Evolutionary conservation across 1,284 basidiomycete species (phyloP), one percentile per base, ranked within the genome.

Genomic region (Papiliotrema flavescens): DNA sequence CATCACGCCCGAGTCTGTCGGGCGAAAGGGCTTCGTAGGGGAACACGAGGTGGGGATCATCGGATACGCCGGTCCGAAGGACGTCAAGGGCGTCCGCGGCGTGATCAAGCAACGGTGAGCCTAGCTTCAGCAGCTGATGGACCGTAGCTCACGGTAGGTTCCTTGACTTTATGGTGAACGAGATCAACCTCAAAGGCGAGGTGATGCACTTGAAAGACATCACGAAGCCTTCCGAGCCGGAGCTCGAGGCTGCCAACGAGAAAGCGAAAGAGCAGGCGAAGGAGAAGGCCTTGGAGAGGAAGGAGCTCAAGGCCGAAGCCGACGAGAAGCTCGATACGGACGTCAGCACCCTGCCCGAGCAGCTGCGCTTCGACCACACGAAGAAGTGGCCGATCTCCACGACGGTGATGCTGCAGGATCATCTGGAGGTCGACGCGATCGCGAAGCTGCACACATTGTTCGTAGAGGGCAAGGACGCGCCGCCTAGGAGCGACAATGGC

Each of bases 101-200:
- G 93, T 96, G 67, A 95, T 97, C 74, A 97, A 97, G 76, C 92
- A 96, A 77, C 81, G 92, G 92, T 91, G 58, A 57, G 80, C n/a
- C 14, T 62, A 5, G 11, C 36, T 19, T 28, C 19, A 15, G n/a
- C 9, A 46, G n/a, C 36, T 45, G 23, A 15, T 59, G 26, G 15
- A 26, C 15, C 13, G 17, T 6, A 43, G 48, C 53, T 60, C 28
- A 61, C 23, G 28, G 17, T 51, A 95, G 93, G 65, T 96, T 96
- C 73, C 93, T 92, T 37, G 93, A 97, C 76, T 97, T 97, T 71
- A 69, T 96, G 60, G 93, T 97, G 24, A 88, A 83, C 68, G 93
- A 97, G 76, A 86, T 97, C 42, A 85, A 89, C 63, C 80, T 85
- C 53, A 85, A 89, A 60, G 82, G 86, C 40, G 83, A 88, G 56